Evolutionary conservation across 331 rosid species (phyloP).

Genomic region (Quercus phellos): DNA sequence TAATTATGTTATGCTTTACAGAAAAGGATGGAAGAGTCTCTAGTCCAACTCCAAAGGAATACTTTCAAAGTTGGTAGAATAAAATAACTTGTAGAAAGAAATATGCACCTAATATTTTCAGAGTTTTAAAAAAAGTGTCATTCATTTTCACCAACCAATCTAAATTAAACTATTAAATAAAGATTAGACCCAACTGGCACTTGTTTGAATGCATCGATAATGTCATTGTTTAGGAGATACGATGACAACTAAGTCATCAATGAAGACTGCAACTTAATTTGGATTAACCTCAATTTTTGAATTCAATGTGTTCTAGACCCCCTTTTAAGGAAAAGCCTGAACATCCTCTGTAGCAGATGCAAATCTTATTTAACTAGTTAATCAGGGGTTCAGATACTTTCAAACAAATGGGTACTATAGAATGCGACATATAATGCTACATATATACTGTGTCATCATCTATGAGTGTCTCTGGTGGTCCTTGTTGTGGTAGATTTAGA

Average conservation of each 20-base stretch:
- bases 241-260: constrained; percentile 16
- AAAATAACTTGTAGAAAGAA: background rate
- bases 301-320: too few species aligned
- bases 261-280: background rate
- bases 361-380: too few species aligned
- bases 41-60: background rate
- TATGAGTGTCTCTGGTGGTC: background rate
- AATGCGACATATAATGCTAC: too few species aligned
- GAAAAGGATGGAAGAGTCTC: background rate
- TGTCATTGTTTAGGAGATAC: constrained; percentile 24
- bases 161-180: constrained; percentile 28
- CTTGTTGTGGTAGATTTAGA: background rate
- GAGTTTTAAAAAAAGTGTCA: background rate
- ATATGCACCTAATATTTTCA: background rate
- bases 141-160: constrained; percentile 23
- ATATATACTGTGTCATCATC: too few species aligned
- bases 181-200: constrained; percentile 53
- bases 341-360: too few species aligned
- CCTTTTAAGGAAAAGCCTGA: too few species aligned
- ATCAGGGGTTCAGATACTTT: too few species aligned
- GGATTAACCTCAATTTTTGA: background rate
- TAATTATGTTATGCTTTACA: background rate
- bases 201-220: constrained; percentile 26
- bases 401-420: too few species aligned
- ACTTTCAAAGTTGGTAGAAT: background rate